phyloP scores from a whole-genome alignment of 2,329 filamentous ascomycete genomes.

The Paecilomyces fulvus region DNA sequence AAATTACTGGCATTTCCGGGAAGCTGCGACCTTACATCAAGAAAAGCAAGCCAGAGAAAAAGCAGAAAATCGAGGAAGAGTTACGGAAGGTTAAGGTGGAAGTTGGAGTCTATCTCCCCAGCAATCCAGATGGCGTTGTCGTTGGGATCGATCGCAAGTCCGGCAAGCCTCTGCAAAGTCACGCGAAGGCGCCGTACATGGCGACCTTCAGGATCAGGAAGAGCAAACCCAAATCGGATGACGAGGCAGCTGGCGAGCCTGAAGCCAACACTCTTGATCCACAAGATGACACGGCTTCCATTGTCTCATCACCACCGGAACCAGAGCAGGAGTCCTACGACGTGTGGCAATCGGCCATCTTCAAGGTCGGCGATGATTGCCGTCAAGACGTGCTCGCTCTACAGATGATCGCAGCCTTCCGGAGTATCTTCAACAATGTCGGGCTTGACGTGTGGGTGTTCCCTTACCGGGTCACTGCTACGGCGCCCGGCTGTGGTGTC shows the following conservation, averaged over 20 bases:
- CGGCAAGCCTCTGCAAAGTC: conserved; percentile 91
- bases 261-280: conserved; percentile 21
- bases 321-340: conserved; percentile 58
- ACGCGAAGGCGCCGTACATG: conserved; percentile 98
- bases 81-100: conserved; percentile 95
- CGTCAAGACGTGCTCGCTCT: conserved; percentile 92
- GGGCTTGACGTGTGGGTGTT: conserved; percentile 96
- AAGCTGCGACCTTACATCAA: conserved; percentile 94
- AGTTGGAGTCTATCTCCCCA: conserved; percentile 92
- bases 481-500: conserved; percentile 92
- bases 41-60: conserved; percentile 88
- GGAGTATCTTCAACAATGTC: conserved; percentile 90
- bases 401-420: conserved; percentile 96
- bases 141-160: conserved; percentile 98
- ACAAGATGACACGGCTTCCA: conserved; percentile 11
- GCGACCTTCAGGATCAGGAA: conserved; percentile 96
- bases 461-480: conserved; percentile 94
- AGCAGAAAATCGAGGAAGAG: conserved; percentile 98
- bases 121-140: conserved; percentile 93
- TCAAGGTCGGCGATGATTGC: conserved; percentile 98
- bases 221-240: conserved; percentile 37
- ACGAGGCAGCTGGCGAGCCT: conserved; percentile 17
- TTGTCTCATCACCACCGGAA: conserved; percentile 9
- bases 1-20: conserved; percentile 90
- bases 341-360: conserved; percentile 98